phyloP scores from a whole-genome alignment of 2,329 filamentous ascomycete genomes.

The Bipolaris bicolor region DNA sequence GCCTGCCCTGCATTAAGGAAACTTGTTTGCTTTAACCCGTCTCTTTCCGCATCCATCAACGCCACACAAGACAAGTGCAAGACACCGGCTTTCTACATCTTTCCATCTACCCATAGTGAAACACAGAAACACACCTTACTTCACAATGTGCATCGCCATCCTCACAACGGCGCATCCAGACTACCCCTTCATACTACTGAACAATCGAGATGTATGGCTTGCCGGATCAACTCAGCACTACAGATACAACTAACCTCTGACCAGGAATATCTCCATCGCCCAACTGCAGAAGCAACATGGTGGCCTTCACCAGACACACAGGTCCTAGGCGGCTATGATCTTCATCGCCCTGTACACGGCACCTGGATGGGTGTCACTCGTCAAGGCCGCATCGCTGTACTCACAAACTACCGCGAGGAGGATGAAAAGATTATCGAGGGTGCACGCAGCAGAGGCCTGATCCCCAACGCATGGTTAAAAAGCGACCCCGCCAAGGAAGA shows the following conservation, averaged over 20 bases:
- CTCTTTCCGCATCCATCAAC: constrained; percentile 18
- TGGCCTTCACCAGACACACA: constrained; percentile 63
- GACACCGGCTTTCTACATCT: background rate
- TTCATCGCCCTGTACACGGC: constrained; percentile 64
- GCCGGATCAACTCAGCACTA: background rate
- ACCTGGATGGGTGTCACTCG: constrained; percentile 70
- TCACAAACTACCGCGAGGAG: constrained; percentile 69
- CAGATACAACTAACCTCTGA: constrained; percentile 8
- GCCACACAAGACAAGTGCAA: constrained; percentile 3
- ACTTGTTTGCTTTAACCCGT: constrained; percentile 14
- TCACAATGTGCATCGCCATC: constrained; percentile 56
- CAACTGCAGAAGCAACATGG: constrained; percentile 64
- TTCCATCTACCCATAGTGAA: background rate
- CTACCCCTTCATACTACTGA: constrained; percentile 58
- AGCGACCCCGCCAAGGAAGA: constrained; percentile 44
- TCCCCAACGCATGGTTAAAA: constrained; percentile 66
- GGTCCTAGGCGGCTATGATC: constrained; percentile 66
- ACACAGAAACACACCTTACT: background rate
- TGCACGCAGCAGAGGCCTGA: constrained; percentile 62
- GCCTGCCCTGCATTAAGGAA: constrained; percentile 24
- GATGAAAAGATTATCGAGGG: constrained; percentile 50
- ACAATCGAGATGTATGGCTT: constrained; percentile 56
- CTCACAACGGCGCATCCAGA: constrained; percentile 56
- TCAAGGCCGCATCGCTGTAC: constrained; percentile 65
- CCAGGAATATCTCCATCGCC: constrained; percentile 67